Base-by-base conservation (phyloP, 2,329 filamentous ascomycete genomes). In the Aspergillus melleus region DNA sequence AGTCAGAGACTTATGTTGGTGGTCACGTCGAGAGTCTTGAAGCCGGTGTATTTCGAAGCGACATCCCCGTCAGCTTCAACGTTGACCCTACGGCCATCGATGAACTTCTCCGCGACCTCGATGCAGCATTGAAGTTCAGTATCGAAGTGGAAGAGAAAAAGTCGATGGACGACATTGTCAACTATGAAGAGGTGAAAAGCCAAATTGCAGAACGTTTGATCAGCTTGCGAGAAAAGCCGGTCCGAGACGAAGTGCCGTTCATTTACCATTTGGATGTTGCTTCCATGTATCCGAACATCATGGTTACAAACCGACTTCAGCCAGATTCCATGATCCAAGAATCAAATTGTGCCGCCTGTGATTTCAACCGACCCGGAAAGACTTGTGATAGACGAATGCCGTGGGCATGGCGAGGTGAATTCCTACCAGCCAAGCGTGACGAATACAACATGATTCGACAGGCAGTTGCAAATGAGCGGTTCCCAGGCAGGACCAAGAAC, bases 261-360 rank as follows among this genome's bases (percentile, higher is more conserved):
- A 99, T 99, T 65, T 99, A 99, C 78, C 95, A 99, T 83, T 82
- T 99, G 79, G 95, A 99, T 72, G 96, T 99, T 60, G 95, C 95
- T 19, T 97, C 95, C 61, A 99, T 99, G 95, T 99, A 99, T 74
- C 95, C 95, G 10, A 99, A 99, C 76, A 99, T 99, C 75, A 99
- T 99, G 96, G 99, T 96, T 2, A 99, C 95, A 1, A 99, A 99
- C 76, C 90, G 95, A 74, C 78, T 99, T 51, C 95, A 99, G 68
- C 95, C 95, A 0, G 95, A 99, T 76, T 98, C 95, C n/a, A 96
- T 99, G 92, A 96, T 99, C 56, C 83, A 94, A 52, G 96, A 99
- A 74, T 91, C 93, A 0, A 92, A 96, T 69, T 99, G 96, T 70
- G 95, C 95, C 2, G 93, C 95, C 11, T 99, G 96, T 76, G 96